Evolutionary conservation across 495 filamentous ascomycete genomes (phyloP).

Genomic region (Tuber melanosporum): DNA sequence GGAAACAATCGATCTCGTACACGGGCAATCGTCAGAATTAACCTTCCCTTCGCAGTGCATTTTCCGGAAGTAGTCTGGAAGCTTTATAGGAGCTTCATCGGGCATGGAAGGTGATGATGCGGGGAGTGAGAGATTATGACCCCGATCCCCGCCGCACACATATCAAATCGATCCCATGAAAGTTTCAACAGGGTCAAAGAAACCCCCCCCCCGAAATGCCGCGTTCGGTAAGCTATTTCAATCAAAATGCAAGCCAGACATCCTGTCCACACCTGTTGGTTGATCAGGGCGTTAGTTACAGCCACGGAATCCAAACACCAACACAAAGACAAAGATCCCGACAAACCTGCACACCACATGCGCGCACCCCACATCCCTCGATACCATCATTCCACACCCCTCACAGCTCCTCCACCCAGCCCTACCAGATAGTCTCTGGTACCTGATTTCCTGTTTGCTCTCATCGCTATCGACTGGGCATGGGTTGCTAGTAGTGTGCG

Average conservation of each 20-base stretch:
- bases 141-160: neutral
- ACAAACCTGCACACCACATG: constrained; percentile 35
- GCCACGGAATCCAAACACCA: neutral
- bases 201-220: neutral
- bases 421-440: constrained; percentile 23
- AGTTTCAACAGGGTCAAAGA: neutral
- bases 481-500: neutral
- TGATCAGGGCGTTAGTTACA: constrained; percentile 12
- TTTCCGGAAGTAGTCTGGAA: neutral
- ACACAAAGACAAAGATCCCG: neutral
- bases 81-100: neutral
- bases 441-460: constrained; percentile 27
- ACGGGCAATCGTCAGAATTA: neutral
- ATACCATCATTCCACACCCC: constrained; percentile 33
- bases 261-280: constrained; percentile 25
- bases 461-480: constrained; percentile 16
- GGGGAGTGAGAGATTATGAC: neutral
- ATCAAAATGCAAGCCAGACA: constrained; percentile 34
- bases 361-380: constrained; percentile 32
- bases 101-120: neutral
- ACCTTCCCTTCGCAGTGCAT: neutral
- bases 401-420: constrained; percentile 32
- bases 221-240: neutral
- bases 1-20: neutral
- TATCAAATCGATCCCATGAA: neutral